A percentile compares a stretch with the other conserved stretches of the same genome.
These are phyloP conservation scores for Eucalyptus sp. DNA, from an alignment of 345 rosid species.

Conservation along the genomic window DNA sequence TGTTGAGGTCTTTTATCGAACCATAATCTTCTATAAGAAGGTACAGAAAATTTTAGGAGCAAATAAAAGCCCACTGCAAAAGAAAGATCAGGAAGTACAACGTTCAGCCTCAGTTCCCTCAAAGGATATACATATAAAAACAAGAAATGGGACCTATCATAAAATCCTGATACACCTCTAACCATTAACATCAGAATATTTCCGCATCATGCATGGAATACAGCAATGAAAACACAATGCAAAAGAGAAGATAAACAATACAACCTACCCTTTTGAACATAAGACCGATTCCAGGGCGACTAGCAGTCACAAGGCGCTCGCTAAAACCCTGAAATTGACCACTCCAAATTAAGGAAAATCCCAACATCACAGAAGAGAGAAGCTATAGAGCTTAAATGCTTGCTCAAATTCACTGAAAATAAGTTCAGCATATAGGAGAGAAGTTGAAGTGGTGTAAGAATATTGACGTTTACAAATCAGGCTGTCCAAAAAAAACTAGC, in stretches of 20 bases:
- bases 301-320: conserved; percentile 76
- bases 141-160: neutral
- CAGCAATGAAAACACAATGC: neutral
- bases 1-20: neutral
- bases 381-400: neutral
- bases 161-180: neutral
- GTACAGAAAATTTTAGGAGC: neutral
- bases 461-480: neutral
- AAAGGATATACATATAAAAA: neutral
- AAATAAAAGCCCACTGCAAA: neutral
- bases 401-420: neutral
- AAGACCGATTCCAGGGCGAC: conserved; percentile 80
- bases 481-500: neutral
- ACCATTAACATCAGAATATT: neutral
- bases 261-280: conserved; percentile 90
- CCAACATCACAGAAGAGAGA: neutral
- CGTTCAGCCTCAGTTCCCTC: neutral
- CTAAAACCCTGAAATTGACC: conserved; percentile 69
- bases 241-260: neutral
- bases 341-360: neutral
- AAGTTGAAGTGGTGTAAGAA: neutral
- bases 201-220: neutral
- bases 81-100: neutral
- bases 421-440: neutral
- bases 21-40: neutral